Evolutionary conservation across 805 yeast species (phyloP).

Genomic region (Kluyveromyces lactis): DNA sequence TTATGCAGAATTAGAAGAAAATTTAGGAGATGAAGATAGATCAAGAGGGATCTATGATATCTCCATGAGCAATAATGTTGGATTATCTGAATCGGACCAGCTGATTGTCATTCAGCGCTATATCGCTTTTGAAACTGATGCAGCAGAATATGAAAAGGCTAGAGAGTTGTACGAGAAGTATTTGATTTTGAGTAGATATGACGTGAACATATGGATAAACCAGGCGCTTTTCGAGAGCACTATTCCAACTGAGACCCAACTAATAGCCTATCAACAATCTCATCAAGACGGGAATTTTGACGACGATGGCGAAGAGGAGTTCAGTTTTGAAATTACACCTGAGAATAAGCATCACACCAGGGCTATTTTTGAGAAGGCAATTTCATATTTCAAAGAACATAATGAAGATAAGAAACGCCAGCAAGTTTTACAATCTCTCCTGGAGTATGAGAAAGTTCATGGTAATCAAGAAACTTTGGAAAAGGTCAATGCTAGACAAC

Average conservation of each 20-base stretch:
- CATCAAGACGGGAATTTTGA: constrained; percentile 16
- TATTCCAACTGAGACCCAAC: constrained; percentile 42
- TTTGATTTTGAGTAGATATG: constrained; percentile 25
- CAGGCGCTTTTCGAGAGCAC: constrained; percentile 66
- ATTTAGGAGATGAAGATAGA: constrained; percentile 60
- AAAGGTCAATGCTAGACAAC: constrained; percentile 40
- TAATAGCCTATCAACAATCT: constrained; percentile 13
- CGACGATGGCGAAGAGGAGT: constrained; percentile 38
- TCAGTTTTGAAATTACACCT: constrained; percentile 42
- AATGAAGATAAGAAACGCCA: constrained; percentile 38
- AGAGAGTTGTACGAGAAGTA: constrained; percentile 40
- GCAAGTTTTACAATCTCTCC: constrained; percentile 50
- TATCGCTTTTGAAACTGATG: constrained; percentile 56
- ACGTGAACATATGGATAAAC: constrained; percentile 48
- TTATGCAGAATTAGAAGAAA: constrained; percentile 61
- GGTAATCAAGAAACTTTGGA: constrained; percentile 39
- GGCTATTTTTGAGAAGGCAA: constrained; percentile 46
- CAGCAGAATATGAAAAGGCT: constrained; percentile 47
- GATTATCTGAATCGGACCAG: constrained; percentile 10
- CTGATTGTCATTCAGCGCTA: constrained; percentile 31
- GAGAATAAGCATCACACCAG: constrained; percentile 47
- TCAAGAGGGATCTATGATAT: constrained; percentile 54
- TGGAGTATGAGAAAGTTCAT: constrained; percentile 53
- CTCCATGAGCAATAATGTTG: constrained; percentile 29
- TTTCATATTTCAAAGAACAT: constrained; percentile 33